Base-by-base conservation (phyloP, 495 filamentous ascomycete species). In the Lophium mytilinum region DNA sequence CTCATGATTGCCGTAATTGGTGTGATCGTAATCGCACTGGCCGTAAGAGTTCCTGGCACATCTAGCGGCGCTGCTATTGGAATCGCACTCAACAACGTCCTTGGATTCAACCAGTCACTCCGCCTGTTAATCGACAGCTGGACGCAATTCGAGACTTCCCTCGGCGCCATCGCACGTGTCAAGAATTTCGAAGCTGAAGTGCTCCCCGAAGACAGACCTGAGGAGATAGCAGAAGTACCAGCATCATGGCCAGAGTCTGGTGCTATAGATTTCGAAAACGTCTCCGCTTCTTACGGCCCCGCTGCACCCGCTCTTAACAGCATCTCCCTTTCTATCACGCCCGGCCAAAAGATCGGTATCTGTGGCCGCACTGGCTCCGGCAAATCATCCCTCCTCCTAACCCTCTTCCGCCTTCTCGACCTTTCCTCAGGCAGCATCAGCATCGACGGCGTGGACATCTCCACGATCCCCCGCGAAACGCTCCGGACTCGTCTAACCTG, bases 341-440 rank as follows among this genome's bases (percentile, higher is more conserved):
- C 76, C 4, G 83, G 81, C 11, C 75, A 84, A 65, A 83, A 83
- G 53, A 68, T 84, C 30, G 78, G 74, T 19, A 80, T 85, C 40
- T 50, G 53, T 35, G 65, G 66, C 5, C 55, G 66, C 11, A 64
- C 64, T 2, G 64, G 64, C 45, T 76, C 78, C 67, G 78, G 77
- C 37, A 76, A 78, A 62, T 70, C 71, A 36, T 75, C 81, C 15
- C 59, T 79, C 56, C 66, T 77, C 46, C 69, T 80, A 66, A 72
- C 71, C 37, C 70, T 82, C 40, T 81, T 83, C 69, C 73, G 75
- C 43, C 77, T 82, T 75, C 60, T 80, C 40, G 74, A 79, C 37
- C 57, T 77, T 9, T 61, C 58, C 36, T 18, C 39, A 6, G 76
- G 77, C 41, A 63, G 62, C 43, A 76, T 79, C 51, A 65, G 42